Base-by-base conservation (phyloP, 306 rosid species). In the Quercus glauca region DNA sequence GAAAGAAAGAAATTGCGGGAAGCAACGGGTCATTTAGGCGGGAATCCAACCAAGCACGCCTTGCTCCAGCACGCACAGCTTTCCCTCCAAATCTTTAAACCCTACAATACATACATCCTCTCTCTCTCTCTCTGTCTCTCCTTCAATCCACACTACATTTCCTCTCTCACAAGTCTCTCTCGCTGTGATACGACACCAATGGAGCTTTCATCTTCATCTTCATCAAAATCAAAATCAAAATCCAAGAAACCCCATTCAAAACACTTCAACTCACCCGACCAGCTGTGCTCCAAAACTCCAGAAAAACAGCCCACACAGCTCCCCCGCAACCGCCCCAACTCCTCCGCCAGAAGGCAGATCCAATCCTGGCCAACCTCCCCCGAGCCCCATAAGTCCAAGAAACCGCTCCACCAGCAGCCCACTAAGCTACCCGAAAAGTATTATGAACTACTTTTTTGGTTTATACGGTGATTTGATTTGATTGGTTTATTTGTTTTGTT, bases 251-350 rank as follows among this genome's bases (percentile, higher is more conserved):
- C 83, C 2, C 45, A 70, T 71, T 55, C 91, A 0, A 76, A 85
- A 68, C 20, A 88, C 29, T 23, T 79, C 13, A 86, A 79, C 4
- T 65, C 56, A 29, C 31, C 31, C 0, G 55, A 57, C 64, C 37
- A 76, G 4, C 21, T 90, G 60, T 78, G 52, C 72, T 58, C 92
- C 15, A 86, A 76, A 73, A 91, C 98, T 6, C 98, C 29, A 28
- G 29, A 28, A 28, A 28, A 28, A 28, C 3, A 28, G 29, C 29
- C 3, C 29, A 3, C 29, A 28, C 29, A 28, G 29, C 29, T 28
- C 29, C 29, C 29, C 3, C 29, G 29, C 29, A 28, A 28, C 33
- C 33, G 33, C 33, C 33, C 33, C 33, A 29, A 29, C 5, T 29
- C 33, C 33, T 29, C 33, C 4, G 33, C 33, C 33, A 29, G 33